Conservation (phyloP, 192 early-diverging fungal species). For the Backusella parvicylindrica region DNA sequence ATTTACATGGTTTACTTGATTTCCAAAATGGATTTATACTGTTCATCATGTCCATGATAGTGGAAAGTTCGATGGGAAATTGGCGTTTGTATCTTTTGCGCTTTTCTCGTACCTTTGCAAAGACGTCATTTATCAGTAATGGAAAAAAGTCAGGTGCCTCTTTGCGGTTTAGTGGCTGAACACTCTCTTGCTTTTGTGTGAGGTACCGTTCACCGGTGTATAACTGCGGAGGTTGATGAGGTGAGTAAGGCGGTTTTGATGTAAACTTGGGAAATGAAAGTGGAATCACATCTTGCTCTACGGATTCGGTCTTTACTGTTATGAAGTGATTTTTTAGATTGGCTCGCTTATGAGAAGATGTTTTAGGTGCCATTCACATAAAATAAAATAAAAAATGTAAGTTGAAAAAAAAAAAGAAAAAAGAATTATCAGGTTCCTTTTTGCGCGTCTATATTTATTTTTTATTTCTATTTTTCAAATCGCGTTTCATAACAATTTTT, state of each 20-base stretch:
- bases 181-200: not conserved
- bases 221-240: not conserved
- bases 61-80: not conserved
- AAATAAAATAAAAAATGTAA: not conserved
- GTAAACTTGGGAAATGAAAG: not conserved
- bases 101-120: not conserved
- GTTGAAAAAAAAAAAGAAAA: not conserved
- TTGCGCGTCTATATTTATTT: not conserved
- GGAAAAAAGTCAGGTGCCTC: not conserved
- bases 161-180: not conserved
- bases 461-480: not conserved
- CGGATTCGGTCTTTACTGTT: not conserved
- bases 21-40: not conserved
- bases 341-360: not conserved
- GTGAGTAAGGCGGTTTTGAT: not conserved
- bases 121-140: not conserved
- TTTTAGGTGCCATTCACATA: not conserved
- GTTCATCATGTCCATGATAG: not conserved
- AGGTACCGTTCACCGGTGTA: not conserved
- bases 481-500: not conserved
- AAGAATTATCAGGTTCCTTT: not conserved
- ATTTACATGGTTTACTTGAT: not conserved
- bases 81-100: not conserved
- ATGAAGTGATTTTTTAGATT: not conserved
- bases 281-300: not conserved